Evolutionary conservation across 129 eudicot genomes (phyloP).

Genomic region (Flaveria robusta): DNA sequence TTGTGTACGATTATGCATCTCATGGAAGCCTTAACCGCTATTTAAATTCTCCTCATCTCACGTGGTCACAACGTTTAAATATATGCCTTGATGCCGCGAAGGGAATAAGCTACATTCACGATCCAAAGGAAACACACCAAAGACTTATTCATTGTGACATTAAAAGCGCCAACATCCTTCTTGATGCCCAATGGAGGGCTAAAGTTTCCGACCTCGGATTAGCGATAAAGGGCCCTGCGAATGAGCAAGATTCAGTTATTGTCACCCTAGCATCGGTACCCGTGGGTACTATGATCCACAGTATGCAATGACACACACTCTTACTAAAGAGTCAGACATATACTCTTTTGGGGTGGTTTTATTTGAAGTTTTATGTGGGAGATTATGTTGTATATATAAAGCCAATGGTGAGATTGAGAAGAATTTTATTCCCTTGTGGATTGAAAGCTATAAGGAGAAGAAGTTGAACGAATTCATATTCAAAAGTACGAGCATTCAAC

Average conservation of each 20-base stretch:
- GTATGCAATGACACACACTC: background rate
- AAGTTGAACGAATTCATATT: background rate
- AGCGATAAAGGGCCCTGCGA: slow-evolving; percentile 14
- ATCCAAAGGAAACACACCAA: slow-evolving; percentile 28
- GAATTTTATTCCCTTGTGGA: background rate
- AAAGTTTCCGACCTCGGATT: slow-evolving; percentile 24
- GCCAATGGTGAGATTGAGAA: background rate
- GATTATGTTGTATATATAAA: background rate
- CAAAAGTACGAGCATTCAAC: background rate
- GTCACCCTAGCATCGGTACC: slow-evolving; percentile 2
- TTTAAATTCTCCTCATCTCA: background rate
- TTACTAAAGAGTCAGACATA: slow-evolving; percentile 19
- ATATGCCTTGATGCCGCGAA: slow-evolving; percentile 34
- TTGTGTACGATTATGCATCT: background rate
- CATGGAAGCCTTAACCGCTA: slow-evolving; percentile 21
- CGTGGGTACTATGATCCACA: slow-evolving; percentile 6
- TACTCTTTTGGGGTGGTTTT: slow-evolving; percentile 28
- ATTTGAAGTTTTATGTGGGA: slow-evolving; percentile 24
- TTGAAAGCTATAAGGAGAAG: background rate
- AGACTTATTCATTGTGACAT: slow-evolving; percentile 38
- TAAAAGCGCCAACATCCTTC: slow-evolving; percentile 32
- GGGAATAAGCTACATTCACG: slow-evolving; percentile 40
- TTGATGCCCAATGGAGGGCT: slow-evolving; percentile 1
- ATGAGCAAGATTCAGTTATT: background rate
- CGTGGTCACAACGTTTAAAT: slow-evolving; percentile 32